Base-by-base conservation (phyloP, 805 yeast species). In the Vanderwaltozyma polyspora region DNA sequence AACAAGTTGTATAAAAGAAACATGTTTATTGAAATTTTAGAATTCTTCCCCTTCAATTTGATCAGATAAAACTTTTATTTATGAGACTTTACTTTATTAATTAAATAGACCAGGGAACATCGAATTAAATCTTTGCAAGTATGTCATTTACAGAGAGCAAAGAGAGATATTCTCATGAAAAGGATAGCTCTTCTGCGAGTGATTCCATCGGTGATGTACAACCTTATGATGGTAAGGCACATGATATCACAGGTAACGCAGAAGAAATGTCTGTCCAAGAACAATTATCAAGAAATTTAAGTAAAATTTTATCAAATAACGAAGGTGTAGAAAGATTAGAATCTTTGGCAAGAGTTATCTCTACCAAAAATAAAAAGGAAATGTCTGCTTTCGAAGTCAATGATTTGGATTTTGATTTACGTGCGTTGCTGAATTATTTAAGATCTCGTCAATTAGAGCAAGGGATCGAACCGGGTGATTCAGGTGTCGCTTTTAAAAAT, bases 401-500 rank as follows among this genome's bases (percentile, higher is more conserved):
- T 33, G 57, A 67, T 31, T 56, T 68, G 25, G 66, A 69, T 45
- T 70, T 70, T 41, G 74, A 70, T 51, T 49, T 70, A 33, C 51
- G 62, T 35, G 47, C 66, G 12, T 39, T 70, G 22, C 46, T 70
- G 32, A 54, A 63, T 37, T 67, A 66, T 39, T 50, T 67, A 39
- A 49, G 60, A 37, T 43, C 55, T 11, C 59, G 59, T 37, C 63
- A 60, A 27, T 31, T 59, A 17, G 63, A 63, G 34, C 70, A 66
- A 47, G 69, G 71, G 40, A 66, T 67, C 33, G 68, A 63, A 45
- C 62, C 68, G 1, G 62, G 67, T 37, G 65, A 64, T 32, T 63
- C 72, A 4, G 81, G 81, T 53, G 62, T 67, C 32, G 68, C 68
- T 3, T 63, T 67, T 46, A 65, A 57, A 37, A 51, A 56, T 32